These are phyloP conservation scores for Calonectria naviculata DNA, from an alignment of 2,329 filamentous ascomycete genomes.

Conservation along the genomic window DNA sequence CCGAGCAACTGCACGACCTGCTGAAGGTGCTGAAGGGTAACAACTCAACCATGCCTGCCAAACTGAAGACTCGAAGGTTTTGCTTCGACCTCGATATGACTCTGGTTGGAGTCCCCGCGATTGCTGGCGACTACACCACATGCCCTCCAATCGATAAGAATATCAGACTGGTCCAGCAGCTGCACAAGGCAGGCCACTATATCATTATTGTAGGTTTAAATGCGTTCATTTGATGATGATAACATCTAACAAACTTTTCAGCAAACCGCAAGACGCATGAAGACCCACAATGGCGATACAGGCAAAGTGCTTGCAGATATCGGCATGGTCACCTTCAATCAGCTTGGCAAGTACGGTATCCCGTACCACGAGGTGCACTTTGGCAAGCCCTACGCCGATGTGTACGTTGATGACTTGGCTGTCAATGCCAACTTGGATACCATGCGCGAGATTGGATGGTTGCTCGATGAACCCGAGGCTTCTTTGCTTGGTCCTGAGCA, in stretches of 20 bases:
- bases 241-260: not conserved
- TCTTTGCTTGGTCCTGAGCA: not conserved
- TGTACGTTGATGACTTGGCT: not conserved
- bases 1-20: not conserved
- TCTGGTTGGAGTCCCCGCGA: not conserved
- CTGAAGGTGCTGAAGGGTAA: not conserved
- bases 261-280: not conserved
- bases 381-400: not conserved
- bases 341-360: not conserved
- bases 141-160: slow-evolving; percentile 1
- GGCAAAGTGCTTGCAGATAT: not conserved
- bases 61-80: not conserved
- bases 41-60: not conserved
- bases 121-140: not conserved
- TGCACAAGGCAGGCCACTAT: not conserved
- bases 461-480: not conserved
- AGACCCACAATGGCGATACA: not conserved
- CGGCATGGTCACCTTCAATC: not conserved
- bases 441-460: not conserved
- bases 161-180: not conserved
- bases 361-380: not conserved
- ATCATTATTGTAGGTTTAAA: not conserved
- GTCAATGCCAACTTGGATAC: not conserved
- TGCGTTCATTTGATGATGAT: not conserved
- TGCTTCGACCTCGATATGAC: not conserved